These are phyloP conservation scores for Cyberlindnera galapagoensis DNA, from an alignment of 805 yeast genomes.

Conservation along the genomic window DNA sequence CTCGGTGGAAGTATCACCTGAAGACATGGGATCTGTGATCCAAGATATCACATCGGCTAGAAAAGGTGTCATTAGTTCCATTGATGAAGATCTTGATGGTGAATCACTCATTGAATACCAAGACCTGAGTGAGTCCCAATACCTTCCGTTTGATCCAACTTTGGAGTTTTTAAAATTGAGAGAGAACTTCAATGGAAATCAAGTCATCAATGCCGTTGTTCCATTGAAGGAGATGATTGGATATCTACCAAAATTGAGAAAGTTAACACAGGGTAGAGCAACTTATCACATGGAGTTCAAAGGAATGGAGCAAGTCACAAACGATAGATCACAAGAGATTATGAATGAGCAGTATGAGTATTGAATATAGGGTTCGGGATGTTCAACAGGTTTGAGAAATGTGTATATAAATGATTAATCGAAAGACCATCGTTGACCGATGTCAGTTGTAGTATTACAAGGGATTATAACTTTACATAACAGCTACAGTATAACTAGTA, in stretches of 20 bases:
- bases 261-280: constrained; percentile 87
- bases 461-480: no score
- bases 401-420: no score
- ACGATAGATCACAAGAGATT: constrained; percentile 40
- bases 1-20: constrained; percentile 57
- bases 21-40: constrained; percentile 72
- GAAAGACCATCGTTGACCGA: no score
- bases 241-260: constrained; percentile 68
- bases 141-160: constrained; percentile 75
- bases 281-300: constrained; percentile 70
- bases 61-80: constrained; percentile 63
- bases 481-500: no score
- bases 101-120: constrained; percentile 41
- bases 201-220: constrained; percentile 68
- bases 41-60: constrained; percentile 80
- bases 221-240: constrained; percentile 91
- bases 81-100: constrained; percentile 52
- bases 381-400: neutral
- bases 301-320: constrained; percentile 64
- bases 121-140: constrained; percentile 53
- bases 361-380: no score
- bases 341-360: constrained; percentile 16
- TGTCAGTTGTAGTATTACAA: no score
- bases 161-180: constrained; percentile 24
- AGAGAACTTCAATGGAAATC: constrained; percentile 24